These are phyloP conservation scores for Coelastrella sp. DNA, from an alignment of 139 green algal genomes.

Conservation along the genomic window DNA sequence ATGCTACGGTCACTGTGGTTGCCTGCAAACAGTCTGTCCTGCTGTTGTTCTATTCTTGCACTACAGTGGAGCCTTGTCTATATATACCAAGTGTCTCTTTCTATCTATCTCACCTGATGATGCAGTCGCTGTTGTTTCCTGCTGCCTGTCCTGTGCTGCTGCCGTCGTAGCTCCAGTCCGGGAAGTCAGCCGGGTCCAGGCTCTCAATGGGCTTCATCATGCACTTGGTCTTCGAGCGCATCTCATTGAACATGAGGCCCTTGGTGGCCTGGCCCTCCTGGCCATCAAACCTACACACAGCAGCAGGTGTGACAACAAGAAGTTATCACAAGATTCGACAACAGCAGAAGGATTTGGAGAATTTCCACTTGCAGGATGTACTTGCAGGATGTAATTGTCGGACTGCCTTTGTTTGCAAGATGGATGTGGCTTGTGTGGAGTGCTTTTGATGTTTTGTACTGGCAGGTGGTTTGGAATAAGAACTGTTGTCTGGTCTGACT, in stretches of 20 bases:
- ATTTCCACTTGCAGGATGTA: not conserved
- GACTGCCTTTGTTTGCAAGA: no score
- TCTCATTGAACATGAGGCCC: constrained; percentile 93
- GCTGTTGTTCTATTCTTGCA: no score
- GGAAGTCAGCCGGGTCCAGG: constrained; percentile 79
- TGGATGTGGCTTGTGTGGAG: no score
- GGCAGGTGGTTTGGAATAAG: no score
- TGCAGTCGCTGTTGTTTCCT: constrained; percentile 94
- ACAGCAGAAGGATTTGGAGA: no score
- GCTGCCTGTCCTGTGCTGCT: constrained; percentile 89
- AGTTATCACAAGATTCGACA: not conserved
- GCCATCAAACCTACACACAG: constrained; percentile 74
- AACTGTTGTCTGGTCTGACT: no score
- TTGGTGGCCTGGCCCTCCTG: constrained; percentile 66
- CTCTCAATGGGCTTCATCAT: constrained; percentile 76
- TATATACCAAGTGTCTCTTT: not conserved
- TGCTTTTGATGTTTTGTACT: no score
- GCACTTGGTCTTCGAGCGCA: constrained; percentile 94
- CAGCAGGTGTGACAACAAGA: not conserved
- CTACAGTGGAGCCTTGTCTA: no score
- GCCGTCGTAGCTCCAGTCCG: constrained; percentile 91
- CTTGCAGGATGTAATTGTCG: not conserved
- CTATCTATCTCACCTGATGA: constrained; percentile 71
- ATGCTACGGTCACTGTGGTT: not conserved
- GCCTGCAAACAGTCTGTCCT: no score